Percentiles rank a stretch among this genome's conserved stretches.
Evolutionary conservation across 176 grass and related monocot species (phyloP).

Genomic region (Aechmea fasciata): DNA sequence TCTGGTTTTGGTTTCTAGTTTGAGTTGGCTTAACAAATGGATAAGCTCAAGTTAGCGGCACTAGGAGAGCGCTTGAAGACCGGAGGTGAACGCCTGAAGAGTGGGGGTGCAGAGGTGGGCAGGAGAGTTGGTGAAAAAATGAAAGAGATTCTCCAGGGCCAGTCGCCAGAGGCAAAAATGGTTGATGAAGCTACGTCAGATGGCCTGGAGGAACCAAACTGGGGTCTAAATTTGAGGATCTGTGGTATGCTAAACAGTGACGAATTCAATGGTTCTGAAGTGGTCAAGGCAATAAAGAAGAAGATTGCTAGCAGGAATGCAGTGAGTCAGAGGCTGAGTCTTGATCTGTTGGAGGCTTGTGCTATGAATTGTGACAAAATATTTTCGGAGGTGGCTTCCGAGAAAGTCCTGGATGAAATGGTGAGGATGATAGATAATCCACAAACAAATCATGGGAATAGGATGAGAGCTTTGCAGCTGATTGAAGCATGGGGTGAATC

Average conservation of each 20-base stretch:
- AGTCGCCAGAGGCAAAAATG: slow-evolving; percentile 27
- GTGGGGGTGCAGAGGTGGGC: slow-evolving; percentile 23
- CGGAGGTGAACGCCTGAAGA: slow-evolving; percentile 27
- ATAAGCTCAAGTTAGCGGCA: slow-evolving; percentile 10
- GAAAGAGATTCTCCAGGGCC: slow-evolving; percentile 37
- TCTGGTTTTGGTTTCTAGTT: background rate
- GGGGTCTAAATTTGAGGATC: slow-evolving; percentile 29
- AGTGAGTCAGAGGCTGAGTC: slow-evolving; percentile 15
- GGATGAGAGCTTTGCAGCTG: slow-evolving; percentile 22
- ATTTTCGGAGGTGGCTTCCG: slow-evolving; percentile 34
- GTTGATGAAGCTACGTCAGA: slow-evolving; percentile 28
- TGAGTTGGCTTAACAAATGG: background rate
- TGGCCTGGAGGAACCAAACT: slow-evolving; percentile 24
- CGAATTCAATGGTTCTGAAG: slow-evolving; percentile 20
- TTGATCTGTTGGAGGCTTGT: slow-evolving; percentile 24
- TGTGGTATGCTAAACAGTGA: slow-evolving; percentile 26
- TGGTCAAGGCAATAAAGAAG: slow-evolving; percentile 31
- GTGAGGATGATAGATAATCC: slow-evolving; percentile 33
- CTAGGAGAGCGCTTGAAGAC: slow-evolving; percentile 14
- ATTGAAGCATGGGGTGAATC: slow-evolving; percentile 35
- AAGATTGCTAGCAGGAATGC: slow-evolving; percentile 16
- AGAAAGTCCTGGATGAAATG: slow-evolving; percentile 33
- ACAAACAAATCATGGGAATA: slow-evolving; percentile 19
- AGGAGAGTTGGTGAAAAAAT: slow-evolving; percentile 24
- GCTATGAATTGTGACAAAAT: slow-evolving; percentile 37